phyloP scores from a whole-genome alignment of 2,329 filamentous ascomycete species.

The Trichophyton verrucosum region DNA sequence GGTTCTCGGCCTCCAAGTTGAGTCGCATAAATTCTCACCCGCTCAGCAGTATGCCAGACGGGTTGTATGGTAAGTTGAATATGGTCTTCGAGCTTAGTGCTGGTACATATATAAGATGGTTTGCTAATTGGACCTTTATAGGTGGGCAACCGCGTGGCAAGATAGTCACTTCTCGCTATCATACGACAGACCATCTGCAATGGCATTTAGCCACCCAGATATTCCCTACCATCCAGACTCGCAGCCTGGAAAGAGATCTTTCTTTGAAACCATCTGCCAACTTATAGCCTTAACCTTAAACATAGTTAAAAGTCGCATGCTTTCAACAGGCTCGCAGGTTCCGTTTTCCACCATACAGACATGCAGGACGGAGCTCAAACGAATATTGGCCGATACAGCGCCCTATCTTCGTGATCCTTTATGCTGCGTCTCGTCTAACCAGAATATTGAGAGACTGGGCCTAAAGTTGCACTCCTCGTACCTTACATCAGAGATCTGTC shows the following conservation, averaged over 20 bases:
- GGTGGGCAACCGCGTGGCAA: conserved; percentile 54
- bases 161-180: conserved; percentile 52
- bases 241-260: conserved; percentile 39
- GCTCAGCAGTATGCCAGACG: conserved; percentile 35
- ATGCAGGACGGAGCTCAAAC: conserved; percentile 45
- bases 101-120: background rate
- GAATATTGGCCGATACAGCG: conserved; percentile 46
- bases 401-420: conserved; percentile 44
- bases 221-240: conserved; percentile 39
- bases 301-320: conserved; percentile 47
- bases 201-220: conserved; percentile 41
- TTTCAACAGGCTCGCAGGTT: conserved; percentile 42
- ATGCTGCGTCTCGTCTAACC: conserved; percentile 29
- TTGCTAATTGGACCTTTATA: conserved; percentile 13
- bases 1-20: conserved; percentile 47
- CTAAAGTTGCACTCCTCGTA: conserved; percentile 51
- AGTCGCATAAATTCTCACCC: conserved; percentile 43
- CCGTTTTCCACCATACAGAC: conserved; percentile 43
- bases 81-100: background rate
- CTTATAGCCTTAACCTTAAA: conserved; percentile 43
- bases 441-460: conserved; percentile 49
- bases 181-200: conserved; percentile 47
- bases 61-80: conserved; percentile 31
- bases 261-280: conserved; percentile 47
- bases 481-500: conserved; percentile 49